A percentile compares a stretch with the other conserved stretches of the same genome.
These are phyloP conservation scores for Suhomyces sp. DNA, from an alignment of 805 yeast species.

Conservation along the genomic window DNA sequence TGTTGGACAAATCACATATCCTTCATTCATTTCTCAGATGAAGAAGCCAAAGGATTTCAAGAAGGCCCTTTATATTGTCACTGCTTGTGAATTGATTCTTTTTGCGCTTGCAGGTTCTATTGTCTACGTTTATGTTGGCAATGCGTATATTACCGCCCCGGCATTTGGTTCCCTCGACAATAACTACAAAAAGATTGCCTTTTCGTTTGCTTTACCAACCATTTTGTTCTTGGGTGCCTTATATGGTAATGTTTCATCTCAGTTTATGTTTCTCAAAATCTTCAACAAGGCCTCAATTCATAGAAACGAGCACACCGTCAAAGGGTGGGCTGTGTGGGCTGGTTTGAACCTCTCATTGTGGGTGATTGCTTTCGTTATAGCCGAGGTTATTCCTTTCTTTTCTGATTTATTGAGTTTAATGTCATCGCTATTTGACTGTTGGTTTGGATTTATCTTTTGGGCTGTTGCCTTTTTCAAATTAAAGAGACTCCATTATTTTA, in stretches of 20 bases:
- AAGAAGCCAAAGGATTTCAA: conserved; percentile 53
- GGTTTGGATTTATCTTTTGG: conserved; percentile 67
- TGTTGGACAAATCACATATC: conserved; percentile 63
- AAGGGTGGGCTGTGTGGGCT: conserved; percentile 55
- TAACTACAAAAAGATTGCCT: conserved; percentile 50
- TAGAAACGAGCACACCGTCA: conserved; percentile 44
- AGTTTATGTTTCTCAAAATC: conserved; percentile 47
- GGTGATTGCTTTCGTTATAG: conserved; percentile 55
- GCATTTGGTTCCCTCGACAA: conserved; percentile 54
- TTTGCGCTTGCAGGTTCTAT: conserved; percentile 57
- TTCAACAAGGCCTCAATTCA: conserved; percentile 44
- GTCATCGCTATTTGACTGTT: conserved; percentile 62
- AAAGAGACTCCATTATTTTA: conserved; percentile 22
- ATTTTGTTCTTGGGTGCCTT: conserved; percentile 54
- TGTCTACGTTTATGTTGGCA: conserved; percentile 57
- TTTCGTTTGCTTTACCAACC: conserved; percentile 62
- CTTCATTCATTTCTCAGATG: conserved; percentile 62
- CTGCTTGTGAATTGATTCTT: conserved; percentile 46
- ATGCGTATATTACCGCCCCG: conserved; percentile 53
- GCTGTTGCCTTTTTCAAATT: conserved; percentile 54
- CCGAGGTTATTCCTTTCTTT: conserved; percentile 65
- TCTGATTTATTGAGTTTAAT: conserved; percentile 54
- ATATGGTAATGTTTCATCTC: conserved; percentile 53
- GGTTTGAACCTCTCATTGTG: conserved; percentile 43
- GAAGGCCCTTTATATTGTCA: conserved; percentile 53